These are phyloP conservation scores for Calvatia gigantea DNA, from an alignment of 768 basidiomycete genomes.

Conservation along the genomic window DNA sequence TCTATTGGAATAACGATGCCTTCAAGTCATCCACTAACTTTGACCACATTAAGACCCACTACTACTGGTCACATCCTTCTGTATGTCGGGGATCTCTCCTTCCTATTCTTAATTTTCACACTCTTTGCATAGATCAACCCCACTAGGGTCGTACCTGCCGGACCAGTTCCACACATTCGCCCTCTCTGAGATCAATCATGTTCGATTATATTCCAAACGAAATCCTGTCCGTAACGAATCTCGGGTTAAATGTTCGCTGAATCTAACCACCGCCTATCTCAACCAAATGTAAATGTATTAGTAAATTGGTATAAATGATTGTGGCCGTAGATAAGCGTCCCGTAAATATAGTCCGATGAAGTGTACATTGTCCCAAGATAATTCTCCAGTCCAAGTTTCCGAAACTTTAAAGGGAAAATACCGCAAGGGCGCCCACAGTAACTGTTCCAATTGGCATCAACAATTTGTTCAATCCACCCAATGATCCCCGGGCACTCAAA, in stretches of 20 bases:
- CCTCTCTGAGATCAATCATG: constrained; percentile 37
- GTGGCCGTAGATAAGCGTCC: not conserved
- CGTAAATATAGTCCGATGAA: not conserved
- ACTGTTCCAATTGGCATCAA: not conserved
- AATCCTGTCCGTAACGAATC: not conserved
- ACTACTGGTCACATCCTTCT: constrained; percentile 59
- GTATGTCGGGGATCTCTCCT: constrained; percentile 25
- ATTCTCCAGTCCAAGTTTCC: not conserved
- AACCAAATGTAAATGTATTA: not conserved
- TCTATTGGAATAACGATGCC: constrained; percentile 89
- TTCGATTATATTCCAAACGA: not conserved
- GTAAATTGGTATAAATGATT: too few relatives aligned
- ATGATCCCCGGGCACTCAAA: not conserved
- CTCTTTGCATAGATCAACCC: constrained; percentile 62
- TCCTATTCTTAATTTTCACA: not conserved
- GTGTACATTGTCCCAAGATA: too few relatives aligned
- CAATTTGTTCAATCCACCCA: constrained; percentile 2
- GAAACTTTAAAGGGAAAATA: not conserved
- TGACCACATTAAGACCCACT: constrained; percentile 79
- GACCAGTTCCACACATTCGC: constrained; percentile 67
- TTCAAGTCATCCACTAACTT: constrained; percentile 90
- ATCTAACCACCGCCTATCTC: too few relatives aligned
- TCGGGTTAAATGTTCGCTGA: too few relatives aligned
- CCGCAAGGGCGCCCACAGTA: not conserved
- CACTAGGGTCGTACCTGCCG: constrained; percentile 69